phyloP scores from a whole-genome alignment of 768 basidiomycete species.

The Chalciporus piperatus region DNA sequence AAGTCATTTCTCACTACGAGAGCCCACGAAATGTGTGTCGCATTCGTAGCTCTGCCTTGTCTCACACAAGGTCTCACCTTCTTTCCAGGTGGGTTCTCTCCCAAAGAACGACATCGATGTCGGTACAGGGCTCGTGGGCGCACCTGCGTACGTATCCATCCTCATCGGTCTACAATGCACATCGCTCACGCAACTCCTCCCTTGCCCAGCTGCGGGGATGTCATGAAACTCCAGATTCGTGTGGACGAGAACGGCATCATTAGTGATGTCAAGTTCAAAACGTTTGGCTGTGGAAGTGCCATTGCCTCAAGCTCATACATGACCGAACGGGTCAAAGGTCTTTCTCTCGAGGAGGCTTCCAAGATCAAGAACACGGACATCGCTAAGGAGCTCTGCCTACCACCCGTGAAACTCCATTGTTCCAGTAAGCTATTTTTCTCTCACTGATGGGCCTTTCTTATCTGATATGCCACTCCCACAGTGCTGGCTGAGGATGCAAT shows the following conservation, averaged over 20 bases:
- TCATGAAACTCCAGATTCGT: constrained; percentile 99
- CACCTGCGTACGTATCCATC: constrained; percentile 74
- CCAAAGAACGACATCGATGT: constrained; percentile 90
- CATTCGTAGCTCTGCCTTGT: constrained; percentile 31
- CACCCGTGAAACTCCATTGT: constrained; percentile 95
- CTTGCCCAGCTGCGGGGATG: constrained; percentile 80
- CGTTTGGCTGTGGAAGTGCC: constrained; percentile 97
- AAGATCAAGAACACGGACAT: constrained; percentile 99
- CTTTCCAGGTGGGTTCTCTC: constrained; percentile 84
- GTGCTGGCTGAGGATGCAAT: constrained; percentile 99
- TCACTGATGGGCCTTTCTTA: constrained; percentile 7
- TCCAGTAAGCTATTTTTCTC: constrained; percentile 61
- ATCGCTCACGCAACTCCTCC: constrained; percentile 13
- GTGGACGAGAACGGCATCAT: constrained; percentile 95
- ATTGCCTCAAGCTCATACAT: constrained; percentile 98
- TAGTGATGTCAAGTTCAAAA: constrained; percentile 99
- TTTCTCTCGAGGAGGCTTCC: constrained; percentile 90
- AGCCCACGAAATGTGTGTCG: constrained; percentile 88
- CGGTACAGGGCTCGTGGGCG: constrained; percentile 96
- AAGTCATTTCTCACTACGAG: constrained; percentile 97
- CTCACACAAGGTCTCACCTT: constrained; percentile 35
- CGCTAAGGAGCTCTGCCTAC: constrained; percentile 92
- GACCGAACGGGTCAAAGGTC: constrained; percentile 97
- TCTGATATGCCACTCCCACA: constrained; percentile 34
- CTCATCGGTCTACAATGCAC: constrained; percentile 3